Evolutionary conservation across 1,139 yeast species (phyloP), one percentile per base, ranked within the genome.

Genomic region (Spathaspora sp.): DNA sequence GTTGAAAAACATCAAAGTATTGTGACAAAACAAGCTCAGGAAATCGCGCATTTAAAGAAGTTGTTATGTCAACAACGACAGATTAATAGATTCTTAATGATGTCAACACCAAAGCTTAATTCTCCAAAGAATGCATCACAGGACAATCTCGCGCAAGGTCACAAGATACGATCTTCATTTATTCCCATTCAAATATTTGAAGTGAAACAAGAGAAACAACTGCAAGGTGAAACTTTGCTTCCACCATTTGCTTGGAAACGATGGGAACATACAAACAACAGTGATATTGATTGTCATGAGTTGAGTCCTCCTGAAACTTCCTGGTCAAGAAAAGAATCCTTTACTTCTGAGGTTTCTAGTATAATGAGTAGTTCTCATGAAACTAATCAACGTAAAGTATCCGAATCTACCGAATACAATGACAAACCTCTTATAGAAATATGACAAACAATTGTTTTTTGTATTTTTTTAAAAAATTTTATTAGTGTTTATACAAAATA

Each of bases 21-120:
- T 51, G 55, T 65, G 13, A 52, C 51, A 29, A 63, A 59, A 46
- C 71, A 69, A 47, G 62, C 64, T 50, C 56, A 57, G 8, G 70
- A 68, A 46, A 68, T 68, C 18, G 45, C 54, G 7, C 59, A 61
- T 41, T 55, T 68, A 38, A 64, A 58, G 41, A 44, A 53, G 7
- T 57, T 68, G 33, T 55, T 68, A 38, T 44, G 49, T 15, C 57
- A 63, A 41, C 71, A 67, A 50, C 55, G 61, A 33, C 51, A 53
- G 39, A 41, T 54, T n/a, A 58, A 58, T 39, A 44, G 47, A 11
- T 45, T 31, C 9, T 31, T 31, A 15, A 13, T 31, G 36, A 31
- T 31, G 36, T 4, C 36, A 7, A 24, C 31, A 15, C 38, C n/a
- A 20, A 24, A 11, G 33, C 20, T 5, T 11, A 20, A 29, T 15